Evolutionary conservation across 2,329 filamentous ascomycete genomes (phyloP), one percentile per base, ranked within the genome.

Genomic region (Metarhizium sp.): DNA sequence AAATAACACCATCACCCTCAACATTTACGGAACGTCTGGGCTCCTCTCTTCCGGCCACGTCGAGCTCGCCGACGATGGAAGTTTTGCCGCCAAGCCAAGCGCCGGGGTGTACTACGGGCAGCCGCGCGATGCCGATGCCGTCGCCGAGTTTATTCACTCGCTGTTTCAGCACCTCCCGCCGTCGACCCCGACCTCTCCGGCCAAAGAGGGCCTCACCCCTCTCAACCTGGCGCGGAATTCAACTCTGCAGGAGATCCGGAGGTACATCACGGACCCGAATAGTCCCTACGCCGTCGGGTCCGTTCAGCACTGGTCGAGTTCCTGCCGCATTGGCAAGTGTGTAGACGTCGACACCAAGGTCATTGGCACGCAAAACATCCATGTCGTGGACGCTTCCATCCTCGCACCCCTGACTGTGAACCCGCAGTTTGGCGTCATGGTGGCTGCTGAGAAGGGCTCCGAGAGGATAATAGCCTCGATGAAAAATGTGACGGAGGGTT

Each of bases 21-120:
- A 82, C 63, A 65, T 82, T 4, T 82, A 82, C 66, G 78, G 78
- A 8, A 82, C 79, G 0, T 80, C 78, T 0, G 79, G 79, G 1
- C 68, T 81, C 25, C 70, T 72, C 6, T 81, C 78, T 2, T 64
- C 70, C 1, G 77, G 78, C 1, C 68, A 69, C 4, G 77, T 80
- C 3, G 62, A 70, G 6, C 69, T 80, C 0, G 62, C 66, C 2
- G 51, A 60, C 14, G 74, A 77, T 50, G 64, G 66, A 1, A 71
- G 71, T 1, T 75, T 75, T 58, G 65, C 71, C 5, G 73, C 77
- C 0, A 69, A 71, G 2, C 70, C 75, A 0, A 67, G 70, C 46
- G 59, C 60, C 2, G 70, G 70, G 20, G 67, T 78, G 55, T 80
- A 78, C 66, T 78, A 76, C 65, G 70, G 68, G 29, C 61, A 80